Base-by-base conservation (phyloP, 2,329 filamentous ascomycete species). In the Emydomyces testavorans region DNA sequence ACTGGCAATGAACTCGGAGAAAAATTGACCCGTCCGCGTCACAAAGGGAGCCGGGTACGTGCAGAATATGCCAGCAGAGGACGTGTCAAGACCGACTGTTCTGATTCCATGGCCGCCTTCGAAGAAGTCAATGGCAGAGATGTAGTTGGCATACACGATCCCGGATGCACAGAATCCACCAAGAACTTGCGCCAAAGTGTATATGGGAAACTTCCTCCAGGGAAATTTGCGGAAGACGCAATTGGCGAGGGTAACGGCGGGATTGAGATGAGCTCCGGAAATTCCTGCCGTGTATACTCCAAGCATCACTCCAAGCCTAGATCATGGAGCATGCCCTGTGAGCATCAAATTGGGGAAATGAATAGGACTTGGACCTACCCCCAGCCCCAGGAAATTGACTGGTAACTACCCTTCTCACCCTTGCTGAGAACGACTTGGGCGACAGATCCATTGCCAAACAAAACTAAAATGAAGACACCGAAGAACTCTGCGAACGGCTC, bases 371-470 rank as follows among this genome's bases (percentile, higher is more conserved):
- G 35, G 7, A 57, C 65, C 57, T 52, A 71, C 62, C 69, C 71
- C 64, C 69, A 72, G 20, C 72, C 69, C 69, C 71, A 74, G 20
- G 65, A 67, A 35, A 75, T 74, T 3, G 71, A 75, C 53, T 75
- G 72, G 54, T 75, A 75, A 50, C 67, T 60, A 7, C 69, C 68
- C 49, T 67, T 69, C 45, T 62, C 52, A n/a, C 56, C 59, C 35
- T 60, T 54, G 50, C 76, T 80, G 10, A 85, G 70, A 0, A 78
- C 66, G 0, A 83, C 80, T 61, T 85, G 82, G 2, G 82, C 82
- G 16, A 85, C 78, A 47, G 78, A 77, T n/a, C 79, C 81, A 52
- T 85, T 76, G 3, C 82, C 82, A 56, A 85, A 85, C 34, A 85
- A 64, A 50, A 85, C 69, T 52, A 85, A 63, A 47, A 82, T 73